Base-by-base conservation (phyloP, 2,329 filamentous ascomycete genomes). In the Cytospora mali region DNA sequence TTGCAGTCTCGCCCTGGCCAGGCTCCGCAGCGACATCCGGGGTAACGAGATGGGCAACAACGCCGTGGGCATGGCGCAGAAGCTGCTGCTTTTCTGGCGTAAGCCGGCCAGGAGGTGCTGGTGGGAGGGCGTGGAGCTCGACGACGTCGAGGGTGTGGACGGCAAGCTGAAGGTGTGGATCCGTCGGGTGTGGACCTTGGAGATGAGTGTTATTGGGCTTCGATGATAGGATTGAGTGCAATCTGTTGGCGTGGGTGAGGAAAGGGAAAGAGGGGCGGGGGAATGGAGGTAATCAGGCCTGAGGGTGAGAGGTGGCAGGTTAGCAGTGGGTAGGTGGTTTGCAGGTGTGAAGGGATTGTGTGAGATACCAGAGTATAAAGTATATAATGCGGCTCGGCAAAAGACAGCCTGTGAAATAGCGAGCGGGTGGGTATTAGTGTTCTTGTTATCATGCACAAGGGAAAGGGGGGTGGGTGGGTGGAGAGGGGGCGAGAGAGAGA, bases 111-210 rank as follows among this genome's bases (percentile, higher is more conserved):
- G 95, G 65, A 86, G 95, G 75, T 99, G 95, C 81, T 99, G 95
- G 95, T 99, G 95, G 95, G 95, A 99, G 75, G 95, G 95, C 27
- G 90, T 99, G 42, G 93, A 98, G 75, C 82, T 99, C 51, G 87
- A 95, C 21, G 84, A 91, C 68, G 91, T 99, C 14, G 92, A 96
- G 56, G 95, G 95, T 16, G 90, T 98, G 9, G 87, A 96, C 57
- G 94, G 93, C 58, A 92, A 89, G 74, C 83, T 99, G 69, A 99
- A 99, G 79, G 93, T 99, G 63, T 99, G 95, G 95, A 98, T 99
- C 74, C 85, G 95, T 72, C 86, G 95, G 71, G 95, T 99, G 64
- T 99, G 95, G 95, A 99, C 95, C 64, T 83, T 99, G 64, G 95
- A 99, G 82, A 99, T 99, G 92, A 95, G 91, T 74, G 92, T 95